Base-by-base conservation (phyloP, 106 monocot genomes). In the Allium sativum region DNA sequence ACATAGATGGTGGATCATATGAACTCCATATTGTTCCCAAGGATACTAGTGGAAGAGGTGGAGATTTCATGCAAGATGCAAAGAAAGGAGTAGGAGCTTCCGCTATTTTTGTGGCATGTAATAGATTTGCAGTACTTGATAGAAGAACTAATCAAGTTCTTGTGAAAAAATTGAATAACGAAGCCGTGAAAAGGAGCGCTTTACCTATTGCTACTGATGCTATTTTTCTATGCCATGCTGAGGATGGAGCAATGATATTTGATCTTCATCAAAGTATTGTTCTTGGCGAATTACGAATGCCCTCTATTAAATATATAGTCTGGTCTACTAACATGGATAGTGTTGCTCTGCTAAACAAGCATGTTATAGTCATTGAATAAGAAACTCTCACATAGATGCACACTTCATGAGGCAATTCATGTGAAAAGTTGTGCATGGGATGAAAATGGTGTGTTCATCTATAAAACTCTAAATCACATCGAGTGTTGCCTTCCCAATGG, bases 401-500 rank as follows among this genome's bases (percentile, higher is more conserved):
- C 88, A 18, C 77, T 93, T n/a, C 93, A 93, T 69, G 93, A 93
- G 73, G 88, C 93, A 3, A 93, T 88, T n/a, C 88, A 88, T 69
- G 84, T 93, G 8, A 93, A 93, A 68, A 93, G 88, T 80, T 88
- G 93, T 64, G 88, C 93, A 51, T 93, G 93, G 93, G 93, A 93
- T 80, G 88, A 93, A 14, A 93, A 93, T 79, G 93, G 93, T 40
- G 80, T 93, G 53, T 88, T 93, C 56, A 80, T 93, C 21, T 93
- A 93, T 58, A 85, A 88, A 16, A 93, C 93, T 0, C 61, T 93
- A 61, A 93, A 88, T 61, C 93, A 93, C 74, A 88, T 93, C 40
- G 88, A 93, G 59, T 93, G 88, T 47, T 93, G 93, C 48, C 88
- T 93, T 58, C 88, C 93, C 8, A 93, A 88, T 80, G 93, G 93